phyloP scores from a whole-genome alignment of 2,329 filamentous ascomycete species.

The Colletotrichum musae region DNA sequence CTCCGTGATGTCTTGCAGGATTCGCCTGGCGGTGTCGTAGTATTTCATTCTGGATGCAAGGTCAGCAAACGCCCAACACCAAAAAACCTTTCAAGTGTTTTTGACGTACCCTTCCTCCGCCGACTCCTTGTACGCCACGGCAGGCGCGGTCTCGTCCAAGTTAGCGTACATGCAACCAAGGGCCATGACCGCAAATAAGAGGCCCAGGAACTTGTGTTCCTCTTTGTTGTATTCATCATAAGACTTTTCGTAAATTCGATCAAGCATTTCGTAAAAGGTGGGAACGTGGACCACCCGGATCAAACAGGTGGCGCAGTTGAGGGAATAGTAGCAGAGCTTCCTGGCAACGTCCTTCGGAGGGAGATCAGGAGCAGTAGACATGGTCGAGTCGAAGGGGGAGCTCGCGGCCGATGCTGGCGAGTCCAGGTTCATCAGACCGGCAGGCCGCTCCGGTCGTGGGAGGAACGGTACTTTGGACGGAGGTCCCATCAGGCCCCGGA shows the following conservation, averaged over 20 bases:
- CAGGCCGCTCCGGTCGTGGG: constrained; percentile 63
- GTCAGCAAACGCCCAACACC: constrained; percentile 42
- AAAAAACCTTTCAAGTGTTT: background rate
- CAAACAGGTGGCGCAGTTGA: constrained; percentile 71
- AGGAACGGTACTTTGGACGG: constrained; percentile 73
- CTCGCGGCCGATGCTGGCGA: constrained; percentile 73
- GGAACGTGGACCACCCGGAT: constrained; percentile 85
- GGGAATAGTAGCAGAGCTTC: constrained; percentile 67
- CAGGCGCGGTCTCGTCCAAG: constrained; percentile 67
- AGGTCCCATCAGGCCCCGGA: constrained; percentile 81
- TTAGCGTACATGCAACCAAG: constrained; percentile 80
- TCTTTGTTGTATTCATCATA: constrained; percentile 73
- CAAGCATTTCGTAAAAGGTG: constrained; percentile 82
- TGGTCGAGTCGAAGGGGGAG: constrained; percentile 73
- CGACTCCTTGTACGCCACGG: constrained; percentile 63
- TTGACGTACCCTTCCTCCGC: constrained; percentile 69
- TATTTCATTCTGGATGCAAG: constrained; percentile 75
- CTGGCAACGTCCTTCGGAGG: constrained; percentile 74
- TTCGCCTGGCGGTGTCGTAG: constrained; percentile 76
- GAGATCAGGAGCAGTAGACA: constrained; percentile 74
- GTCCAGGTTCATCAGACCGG: constrained; percentile 72
- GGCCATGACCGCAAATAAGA: constrained; percentile 79
- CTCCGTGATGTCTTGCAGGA: constrained; percentile 76
- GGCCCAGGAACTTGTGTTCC: constrained; percentile 78
- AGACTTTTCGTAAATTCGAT: constrained; percentile 81